phyloP scores from a whole-genome alignment of 1,284 basidiomycete genomes.

The Gomphus sp. region DNA sequence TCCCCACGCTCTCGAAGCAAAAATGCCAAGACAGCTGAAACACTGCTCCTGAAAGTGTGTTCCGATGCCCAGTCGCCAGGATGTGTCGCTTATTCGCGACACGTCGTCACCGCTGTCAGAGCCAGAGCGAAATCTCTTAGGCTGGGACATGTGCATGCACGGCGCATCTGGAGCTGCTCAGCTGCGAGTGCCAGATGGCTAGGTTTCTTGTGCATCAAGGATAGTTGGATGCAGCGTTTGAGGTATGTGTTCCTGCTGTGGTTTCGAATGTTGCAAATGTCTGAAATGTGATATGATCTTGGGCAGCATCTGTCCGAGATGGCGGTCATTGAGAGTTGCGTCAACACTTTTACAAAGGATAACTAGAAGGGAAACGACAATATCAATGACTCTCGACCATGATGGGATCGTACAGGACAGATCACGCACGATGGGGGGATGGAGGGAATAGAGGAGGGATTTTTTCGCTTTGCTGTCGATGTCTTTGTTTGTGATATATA shows the following conservation, averaged over 20 bases:
- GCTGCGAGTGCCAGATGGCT: neutral
- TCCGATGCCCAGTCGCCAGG: too few species aligned
- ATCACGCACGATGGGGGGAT: too few species aligned
- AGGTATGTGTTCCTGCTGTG: too few species aligned
- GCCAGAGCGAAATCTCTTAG: neutral
- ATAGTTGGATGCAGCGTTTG: neutral
- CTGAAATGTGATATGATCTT: neutral
- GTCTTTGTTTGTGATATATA: too few species aligned
- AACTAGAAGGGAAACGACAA: too few species aligned
- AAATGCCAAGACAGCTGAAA: neutral
- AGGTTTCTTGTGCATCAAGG: neutral
- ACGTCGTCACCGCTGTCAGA: too few species aligned
- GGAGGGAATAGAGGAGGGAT: too few species aligned
- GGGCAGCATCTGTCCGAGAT: neutral
- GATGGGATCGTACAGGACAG: too few species aligned
- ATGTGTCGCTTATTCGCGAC: too few species aligned
- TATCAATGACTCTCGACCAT: too few species aligned
- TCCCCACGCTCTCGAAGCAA: neutral
- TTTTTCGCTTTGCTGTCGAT: too few species aligned
- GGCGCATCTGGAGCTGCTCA: neutral
- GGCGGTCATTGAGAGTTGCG: neutral
- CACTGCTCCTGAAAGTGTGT: neutral
- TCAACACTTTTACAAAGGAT: neutral
- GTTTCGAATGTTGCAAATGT: neutral
- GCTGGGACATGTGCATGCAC: neutral